Base-by-base conservation (phyloP, 805 yeast genomes). In the Komagataella kurtzmanii region DNA sequence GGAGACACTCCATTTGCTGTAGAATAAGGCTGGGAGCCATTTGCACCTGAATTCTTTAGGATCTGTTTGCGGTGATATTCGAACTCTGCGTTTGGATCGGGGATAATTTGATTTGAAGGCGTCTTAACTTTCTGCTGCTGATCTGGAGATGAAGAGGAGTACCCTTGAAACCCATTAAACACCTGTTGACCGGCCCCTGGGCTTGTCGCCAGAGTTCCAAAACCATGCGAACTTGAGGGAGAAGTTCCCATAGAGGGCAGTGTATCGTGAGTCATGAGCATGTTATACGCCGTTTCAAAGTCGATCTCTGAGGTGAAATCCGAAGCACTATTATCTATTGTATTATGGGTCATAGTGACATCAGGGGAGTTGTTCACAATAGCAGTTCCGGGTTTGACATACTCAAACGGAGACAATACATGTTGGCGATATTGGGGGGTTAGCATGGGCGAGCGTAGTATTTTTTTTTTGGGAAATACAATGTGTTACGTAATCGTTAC, bases 211-310 rank as follows among this genome's bases (percentile, higher is more conserved):
- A 40, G 14, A 8, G 44, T 17, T 40, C 43, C 47, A 17, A 17
- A 14, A 7, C n/a, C 30, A 17, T 17, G 6, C 8, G 48, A 36
- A 23, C 30, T 24, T 14, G 24, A 23, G 17, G 48, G 43, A 12
- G 36, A 23, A 46, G 17, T 46, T 36, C 14, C 18, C 30, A n/a
- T 19, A 18, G 30, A 46, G 17, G 17, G 18, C 8, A 10, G 48
- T 7, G 18, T 46, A 17, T 54, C 58, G 36, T 59, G 58, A 45
- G 60, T 60, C 62, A 67, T 66, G 44, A 66, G 56, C 62, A 61
- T 56, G 40, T 30, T 30, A 49, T 64, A 65, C 3, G 70, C 70
- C 1, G 70, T 66, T 46, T 67, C 70, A 53, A 67, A 67, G 49
- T 67, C 71, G 44, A 65, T 53, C 49, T 63, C 65, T 5, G 63